Evolutionary conservation across 768 basidiomycete species (phyloP).

Genomic region (Auriscalpium orientale): DNA sequence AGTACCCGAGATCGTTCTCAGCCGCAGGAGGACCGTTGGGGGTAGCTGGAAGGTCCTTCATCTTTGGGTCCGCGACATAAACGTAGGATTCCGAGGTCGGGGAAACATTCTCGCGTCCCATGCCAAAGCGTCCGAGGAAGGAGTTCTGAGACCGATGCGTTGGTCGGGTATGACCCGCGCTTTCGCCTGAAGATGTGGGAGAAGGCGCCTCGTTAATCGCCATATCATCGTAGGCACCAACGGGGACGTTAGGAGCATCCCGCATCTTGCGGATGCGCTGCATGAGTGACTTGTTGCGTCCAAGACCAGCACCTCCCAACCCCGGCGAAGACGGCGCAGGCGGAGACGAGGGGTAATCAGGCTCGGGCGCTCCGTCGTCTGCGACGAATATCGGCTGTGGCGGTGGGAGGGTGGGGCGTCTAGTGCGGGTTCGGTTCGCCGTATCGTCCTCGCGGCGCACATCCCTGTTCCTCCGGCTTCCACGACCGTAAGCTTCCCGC

Average conservation of each 20-base stretch:
- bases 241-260: constrained; percentile 76
- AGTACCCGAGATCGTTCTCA: neutral
- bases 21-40: constrained; percentile 25
- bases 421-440: constrained; percentile 22
- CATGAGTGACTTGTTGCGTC: constrained; percentile 78
- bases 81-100: constrained; percentile 51
- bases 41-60: constrained; percentile 48
- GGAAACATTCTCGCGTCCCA: constrained; percentile 29
- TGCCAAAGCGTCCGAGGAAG: constrained; percentile 66
- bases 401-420: constrained; percentile 57
- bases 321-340: constrained; percentile 38
- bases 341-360: constrained; percentile 29
- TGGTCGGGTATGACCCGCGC: constrained; percentile 34
- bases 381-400: constrained; percentile 73
- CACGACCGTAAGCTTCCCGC: constrained; percentile 3
- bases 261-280: constrained; percentile 87
- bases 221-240: constrained; percentile 32
- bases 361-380: constrained; percentile 11
- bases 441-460: constrained; percentile 40
- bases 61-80: constrained; percentile 50
- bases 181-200: constrained; percentile 36
- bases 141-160: constrained; percentile 70
- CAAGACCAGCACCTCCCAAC: constrained; percentile 38
- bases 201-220: constrained; percentile 27
- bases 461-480: constrained; percentile 36